Conservation (phyloP, 2,329 filamentous ascomycete genomes). For the Colletotrichum sp. region DNA sequence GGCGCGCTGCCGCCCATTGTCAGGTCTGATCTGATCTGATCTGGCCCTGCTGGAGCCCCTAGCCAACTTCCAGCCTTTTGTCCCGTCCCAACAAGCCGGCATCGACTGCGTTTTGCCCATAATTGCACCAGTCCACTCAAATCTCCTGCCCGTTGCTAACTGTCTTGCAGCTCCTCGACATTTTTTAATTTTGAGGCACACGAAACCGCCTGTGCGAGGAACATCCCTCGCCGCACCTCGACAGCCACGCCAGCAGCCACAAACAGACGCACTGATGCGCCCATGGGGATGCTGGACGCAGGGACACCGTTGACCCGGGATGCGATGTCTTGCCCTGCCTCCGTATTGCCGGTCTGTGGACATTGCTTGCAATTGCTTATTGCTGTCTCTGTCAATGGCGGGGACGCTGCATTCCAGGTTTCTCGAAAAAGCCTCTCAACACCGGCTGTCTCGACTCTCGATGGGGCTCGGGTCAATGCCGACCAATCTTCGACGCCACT, state of each 20-base stretch:
- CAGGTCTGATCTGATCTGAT: neutral
- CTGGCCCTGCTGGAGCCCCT: neutral
- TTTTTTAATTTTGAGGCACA: neutral
- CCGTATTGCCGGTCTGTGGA: neutral
- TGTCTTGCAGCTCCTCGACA: neutral
- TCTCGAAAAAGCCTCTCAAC: neutral
- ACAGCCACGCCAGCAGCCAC: slow-evolving; percentile 6
- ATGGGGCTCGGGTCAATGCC: slow-evolving; percentile 1
- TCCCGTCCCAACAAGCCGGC: neutral
- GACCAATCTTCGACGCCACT: neutral
- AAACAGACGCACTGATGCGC: slow-evolving; percentile 13
- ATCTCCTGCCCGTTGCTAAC: neutral
- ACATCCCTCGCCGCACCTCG: neutral
- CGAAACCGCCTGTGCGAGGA: slow-evolving; percentile 7
- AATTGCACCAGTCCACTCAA: slow-evolving; percentile 5
- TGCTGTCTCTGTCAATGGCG: neutral
- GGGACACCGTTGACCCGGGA: neutral
- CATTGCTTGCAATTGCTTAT: neutral
- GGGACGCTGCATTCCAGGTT: neutral
- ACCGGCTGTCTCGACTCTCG: neutral
- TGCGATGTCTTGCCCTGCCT: neutral
- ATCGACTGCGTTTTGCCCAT: neutral
- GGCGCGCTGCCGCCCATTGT: neutral
- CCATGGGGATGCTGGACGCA: neutral
- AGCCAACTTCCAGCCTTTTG: neutral